Evolutionary conservation across 805 yeast species (phyloP).

Genomic region (Spathaspora arborariae): DNA sequence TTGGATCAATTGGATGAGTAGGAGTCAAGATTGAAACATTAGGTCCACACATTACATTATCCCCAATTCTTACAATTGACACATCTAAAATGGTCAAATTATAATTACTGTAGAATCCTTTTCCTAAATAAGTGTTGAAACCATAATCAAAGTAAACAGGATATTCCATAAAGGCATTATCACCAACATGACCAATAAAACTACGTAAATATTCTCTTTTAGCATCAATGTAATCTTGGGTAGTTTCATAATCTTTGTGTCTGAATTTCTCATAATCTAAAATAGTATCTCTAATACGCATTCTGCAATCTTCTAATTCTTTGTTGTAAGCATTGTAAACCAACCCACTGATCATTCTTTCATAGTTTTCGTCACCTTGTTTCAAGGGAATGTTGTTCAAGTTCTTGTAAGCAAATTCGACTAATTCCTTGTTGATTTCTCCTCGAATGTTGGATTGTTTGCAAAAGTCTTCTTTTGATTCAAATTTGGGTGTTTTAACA

Average conservation of each 20-base stretch:
- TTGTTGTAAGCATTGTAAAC: conserved; percentile 9
- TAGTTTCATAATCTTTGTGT: conserved; percentile 7
- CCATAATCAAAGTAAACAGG: conserved; percentile 13
- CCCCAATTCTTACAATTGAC: conserved; percentile 12
- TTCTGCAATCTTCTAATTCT: conserved; percentile 9
- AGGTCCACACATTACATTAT: conserved; percentile 12
- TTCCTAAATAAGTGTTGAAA: conserved; percentile 11
- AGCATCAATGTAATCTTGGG: conserved; percentile 8
- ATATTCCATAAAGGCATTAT: conserved; percentile 10
- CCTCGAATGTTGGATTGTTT: conserved; percentile 7
- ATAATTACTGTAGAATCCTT: conserved; percentile 11
- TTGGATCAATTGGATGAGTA: conserved; percentile 11
- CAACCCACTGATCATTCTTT: conserved; percentile 16
- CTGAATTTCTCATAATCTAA: conserved; percentile 11
- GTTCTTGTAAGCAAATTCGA: conserved; percentile 11
- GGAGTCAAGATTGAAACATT: conserved; percentile 11
- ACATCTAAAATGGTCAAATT: conserved; percentile 13
- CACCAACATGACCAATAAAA: conserved; percentile 12
- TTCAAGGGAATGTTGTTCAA: conserved; percentile 11
- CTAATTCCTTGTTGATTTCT: conserved; percentile 9
- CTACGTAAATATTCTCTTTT: conserved; percentile 6
- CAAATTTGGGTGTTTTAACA: conserved; percentile 4
- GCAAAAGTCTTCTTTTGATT: conserved; percentile 12
- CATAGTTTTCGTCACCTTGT: conserved; percentile 12
- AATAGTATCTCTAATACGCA: conserved; percentile 8